Evolutionary conservation across 495 filamentous ascomycete species (phyloP).

Genomic region (Bacidia gigantensis): DNA sequence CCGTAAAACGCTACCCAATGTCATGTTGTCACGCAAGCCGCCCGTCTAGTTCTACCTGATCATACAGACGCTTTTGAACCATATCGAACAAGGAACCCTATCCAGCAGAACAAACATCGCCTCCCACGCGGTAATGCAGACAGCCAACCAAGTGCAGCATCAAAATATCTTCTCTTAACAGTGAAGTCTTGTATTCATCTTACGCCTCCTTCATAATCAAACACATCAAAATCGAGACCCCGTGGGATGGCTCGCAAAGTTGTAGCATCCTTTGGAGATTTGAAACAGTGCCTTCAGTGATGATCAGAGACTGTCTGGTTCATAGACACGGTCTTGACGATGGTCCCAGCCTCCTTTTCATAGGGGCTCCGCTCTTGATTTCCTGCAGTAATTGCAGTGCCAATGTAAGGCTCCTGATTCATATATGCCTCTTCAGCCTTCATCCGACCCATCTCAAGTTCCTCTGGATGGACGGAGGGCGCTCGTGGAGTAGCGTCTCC

Average conservation of each 20-base stretch:
- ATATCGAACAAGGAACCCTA: background rate
- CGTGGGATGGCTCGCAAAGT: background rate
- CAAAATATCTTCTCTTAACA: background rate
- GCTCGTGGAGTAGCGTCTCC: background rate
- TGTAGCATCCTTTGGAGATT: too few species aligned
- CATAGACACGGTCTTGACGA: constrained; percentile 15
- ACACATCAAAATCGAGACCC: background rate
- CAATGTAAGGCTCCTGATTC: background rate
- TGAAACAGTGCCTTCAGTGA: too few species aligned
- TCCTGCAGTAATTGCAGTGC: constrained; percentile 1
- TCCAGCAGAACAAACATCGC: background rate
- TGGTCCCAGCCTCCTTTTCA: constrained; percentile 8
- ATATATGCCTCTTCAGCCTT: background rate
- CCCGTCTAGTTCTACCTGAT: background rate
- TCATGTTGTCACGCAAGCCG: too few species aligned
- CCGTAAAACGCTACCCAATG: too few species aligned
- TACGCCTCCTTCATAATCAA: background rate
- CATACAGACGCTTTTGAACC: background rate
- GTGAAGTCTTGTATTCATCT: background rate
- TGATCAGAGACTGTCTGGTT: constrained; percentile 7
- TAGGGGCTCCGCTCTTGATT: background rate
- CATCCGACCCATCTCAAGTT: constrained; percentile 2
- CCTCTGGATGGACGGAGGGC: background rate
- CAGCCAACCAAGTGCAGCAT: background rate
- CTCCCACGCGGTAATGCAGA: background rate